Evolutionary conservation across 1,284 basidiomycete species (phyloP), one percentile per base, ranked within the genome.

Genomic region (Pseudozyma sp.): DNA sequence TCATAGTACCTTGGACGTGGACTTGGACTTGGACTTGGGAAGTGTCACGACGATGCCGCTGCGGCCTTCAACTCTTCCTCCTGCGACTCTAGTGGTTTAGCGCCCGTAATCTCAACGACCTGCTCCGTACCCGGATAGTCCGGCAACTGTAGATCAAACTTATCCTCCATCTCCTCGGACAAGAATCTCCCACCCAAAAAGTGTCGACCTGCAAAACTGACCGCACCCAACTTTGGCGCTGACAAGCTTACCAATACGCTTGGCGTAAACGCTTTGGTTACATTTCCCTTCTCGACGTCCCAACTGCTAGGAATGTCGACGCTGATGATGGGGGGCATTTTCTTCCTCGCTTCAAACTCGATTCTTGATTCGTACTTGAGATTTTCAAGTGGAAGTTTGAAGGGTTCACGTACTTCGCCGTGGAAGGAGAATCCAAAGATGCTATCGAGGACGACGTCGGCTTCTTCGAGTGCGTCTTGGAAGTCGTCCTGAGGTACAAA

Each of bases 381-480:
- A 3, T 92, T 87, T 1, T 89, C 88, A 2, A 99, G 88, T 14
- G 91, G 91, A 0, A 86, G 81, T 78, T 94, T 91, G 86, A 98
- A 99, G 0, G 97, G 97, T 3, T 92, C 87, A 12, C 97, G 91
- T 89, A 92, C 77, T n/a, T 83, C 77, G 25, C 83, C 85, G 21
- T 92, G 89, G 89, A 98, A 99, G 1, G 94, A 97, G 87, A 99
- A 99, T 5, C 97, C 96, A 79, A 99, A 99, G 70, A 99, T 92
- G 10, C 95, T 93, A 83, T 99, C 97, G 50, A 99, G 88, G 16
- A 99, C 89, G 36, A 97, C 91, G 85, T 98, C 94, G 1, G 91
- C 87, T 5, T 86, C 68, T 18, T 62, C 52, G 7, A 96, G 86
- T 0, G 89, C 89, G 7, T 77, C 69, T 36, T 85, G 76, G 70